These are phyloP conservation scores for Melampsora occidentalis DNA, from an alignment of 1,284 basidiomycete genomes.

Conservation along the genomic window DNA sequence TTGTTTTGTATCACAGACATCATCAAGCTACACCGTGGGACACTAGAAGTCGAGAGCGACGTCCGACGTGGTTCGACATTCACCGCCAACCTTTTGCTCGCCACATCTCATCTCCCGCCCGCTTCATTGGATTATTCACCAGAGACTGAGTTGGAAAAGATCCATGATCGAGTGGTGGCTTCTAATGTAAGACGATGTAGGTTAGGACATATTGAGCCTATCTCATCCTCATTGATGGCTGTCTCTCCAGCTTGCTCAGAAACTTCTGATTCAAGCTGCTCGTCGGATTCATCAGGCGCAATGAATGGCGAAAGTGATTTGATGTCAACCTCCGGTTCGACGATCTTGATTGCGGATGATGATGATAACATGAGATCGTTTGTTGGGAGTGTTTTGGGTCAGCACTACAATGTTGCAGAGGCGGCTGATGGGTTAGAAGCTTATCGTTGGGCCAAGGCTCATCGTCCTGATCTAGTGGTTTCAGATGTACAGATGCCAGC, in stretches of 20 bases:
- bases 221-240: neutral
- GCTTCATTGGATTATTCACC: conserved; percentile 28
- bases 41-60: conserved; percentile 27
- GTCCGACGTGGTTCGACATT: conserved; percentile 38
- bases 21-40: conserved; percentile 29
- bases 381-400: conserved; percentile 47
- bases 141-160: conserved; percentile 29
- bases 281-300: conserved; percentile 5
- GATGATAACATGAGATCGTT: conserved; percentile 47
- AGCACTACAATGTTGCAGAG: conserved; percentile 48
- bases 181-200: conserved; percentile 34
- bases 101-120: conserved; percentile 29
- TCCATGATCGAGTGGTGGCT: conserved; percentile 31
- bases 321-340: conserved; percentile 31
- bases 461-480: conserved; percentile 47
- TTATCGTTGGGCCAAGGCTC: conserved; percentile 45
- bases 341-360: conserved; percentile 45
- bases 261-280: conserved; percentile 14
- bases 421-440: conserved; percentile 48
- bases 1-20: conserved; percentile 21
- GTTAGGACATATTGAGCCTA: conserved; percentile 22
- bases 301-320: conserved; percentile 14
- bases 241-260: conserved; percentile 24
- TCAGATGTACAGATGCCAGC: conserved; percentile 50
- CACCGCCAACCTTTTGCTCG: conserved; percentile 19